Conservation (phyloP, 2,329 filamentous ascomycete species). For the Fusarium beomiforme region DNA sequence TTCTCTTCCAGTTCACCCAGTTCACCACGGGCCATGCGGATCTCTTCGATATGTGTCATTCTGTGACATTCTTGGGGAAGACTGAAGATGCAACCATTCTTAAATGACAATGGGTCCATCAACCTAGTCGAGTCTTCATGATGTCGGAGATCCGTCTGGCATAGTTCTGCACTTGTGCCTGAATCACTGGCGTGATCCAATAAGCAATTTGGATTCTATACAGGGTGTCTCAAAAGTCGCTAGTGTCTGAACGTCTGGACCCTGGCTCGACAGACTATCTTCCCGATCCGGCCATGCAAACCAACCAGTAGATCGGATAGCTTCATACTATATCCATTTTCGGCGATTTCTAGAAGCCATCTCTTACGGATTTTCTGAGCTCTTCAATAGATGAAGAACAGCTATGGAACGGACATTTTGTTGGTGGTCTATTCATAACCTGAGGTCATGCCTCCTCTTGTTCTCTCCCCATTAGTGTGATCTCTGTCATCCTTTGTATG, state of each 20-base stretch:
- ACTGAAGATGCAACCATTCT: not conserved
- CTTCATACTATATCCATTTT: constrained; percentile 16
- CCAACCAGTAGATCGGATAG: constrained; percentile 2
- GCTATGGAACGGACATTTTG: not conserved
- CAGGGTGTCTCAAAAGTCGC: not conserved
- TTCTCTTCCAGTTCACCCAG: too few species aligned
- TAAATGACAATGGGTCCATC: not conserved
- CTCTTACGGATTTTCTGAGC: not conserved
- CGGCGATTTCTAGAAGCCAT: constrained; percentile 23
- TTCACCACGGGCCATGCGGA: not conserved
- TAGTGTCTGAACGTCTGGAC: constrained; percentile 1
- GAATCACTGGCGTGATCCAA: constrained; percentile 9
- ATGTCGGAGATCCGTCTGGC: not conserved
- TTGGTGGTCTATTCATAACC: not conserved
- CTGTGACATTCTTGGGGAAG: not conserved
- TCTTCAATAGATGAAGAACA: not conserved
- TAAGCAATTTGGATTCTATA: not conserved
- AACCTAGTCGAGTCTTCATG: not conserved
- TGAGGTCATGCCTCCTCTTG: not conserved
- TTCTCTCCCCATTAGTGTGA: not conserved
- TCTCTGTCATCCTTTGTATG: not conserved
- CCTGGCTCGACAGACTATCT: not conserved
- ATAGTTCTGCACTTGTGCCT: constrained; percentile 3
- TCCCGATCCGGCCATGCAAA: constrained; percentile 23
- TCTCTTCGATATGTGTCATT: not conserved